Base-by-base conservation (phyloP, 2,329 filamentous ascomycete genomes). In the Talaromyces sp. region DNA sequence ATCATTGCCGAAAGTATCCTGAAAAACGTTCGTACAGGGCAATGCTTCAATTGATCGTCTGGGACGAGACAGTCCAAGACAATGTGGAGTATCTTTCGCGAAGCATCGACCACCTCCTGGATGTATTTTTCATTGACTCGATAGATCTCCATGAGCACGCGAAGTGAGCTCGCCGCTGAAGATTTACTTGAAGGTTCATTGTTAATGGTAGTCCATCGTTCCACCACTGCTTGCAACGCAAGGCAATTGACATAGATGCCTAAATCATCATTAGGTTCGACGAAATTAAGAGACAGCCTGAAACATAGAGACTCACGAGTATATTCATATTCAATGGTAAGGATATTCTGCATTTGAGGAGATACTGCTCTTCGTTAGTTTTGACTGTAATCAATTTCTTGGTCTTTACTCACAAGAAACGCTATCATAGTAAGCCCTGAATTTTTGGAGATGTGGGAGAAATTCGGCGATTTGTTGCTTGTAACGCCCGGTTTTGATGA, bases 291-390 rank as follows among this genome's bases (percentile, higher is more conserved):
- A 5, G n/a, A 15, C 7, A 17, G 41, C 31, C n/a, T 33, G 49
- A 17, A 11, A 41, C 5, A 27, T 22, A 27, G 7, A 50, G 7
- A 77, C 79, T 75, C 90, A 72, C 94, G 87, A 31, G 94, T 92
- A 74, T 97, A 97, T 73, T 98, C 92, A 73, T 95, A 97, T 80
- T 99, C 95, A 69, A 98, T 97, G 8, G 88, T 90, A 35, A 99
- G 83, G 66, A 98, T 93, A 74, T 93, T 88, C 54, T 84, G 82
- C 79, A 89, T 86, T 64, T 85, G 80, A 17, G 82, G 80, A 0
- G 84, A 81, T 35, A 88, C 85, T 83, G 69, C 64, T 19, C 33
- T 27, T 31, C 7, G 33, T 67, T 58, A 65, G 62, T 59, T n/a
- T 58, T 25, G 19, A 59, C 33, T 9, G 3, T 8, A 57, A 39